Conservation (phyloP, 768 basidiomycete genomes). For the Porpolomopsis calyptriformis region DNA sequence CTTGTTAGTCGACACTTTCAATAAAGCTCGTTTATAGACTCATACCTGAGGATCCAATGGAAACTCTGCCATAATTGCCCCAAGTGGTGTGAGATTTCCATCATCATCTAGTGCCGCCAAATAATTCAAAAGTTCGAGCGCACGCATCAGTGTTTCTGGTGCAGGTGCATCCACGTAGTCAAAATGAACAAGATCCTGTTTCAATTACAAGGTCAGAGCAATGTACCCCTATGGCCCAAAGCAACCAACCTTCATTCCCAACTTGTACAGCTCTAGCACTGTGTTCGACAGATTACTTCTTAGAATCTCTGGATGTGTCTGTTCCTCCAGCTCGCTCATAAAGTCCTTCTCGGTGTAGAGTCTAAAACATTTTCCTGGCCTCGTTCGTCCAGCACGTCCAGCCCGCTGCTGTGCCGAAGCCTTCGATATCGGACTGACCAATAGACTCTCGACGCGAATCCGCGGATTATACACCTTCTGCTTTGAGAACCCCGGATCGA, state of each 20-base stretch:
- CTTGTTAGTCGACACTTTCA: too few species aligned
- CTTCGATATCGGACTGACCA: conserved; percentile 94
- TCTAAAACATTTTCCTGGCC: conserved; percentile 95
- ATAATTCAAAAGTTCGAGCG: conserved; percentile 87
- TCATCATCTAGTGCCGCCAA: conserved; percentile 90
- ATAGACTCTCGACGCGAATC: conserved; percentile 86
- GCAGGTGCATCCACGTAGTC: conserved; percentile 91
- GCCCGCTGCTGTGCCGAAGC: conserved; percentile 94
- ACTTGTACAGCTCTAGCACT: conserved; percentile 86
- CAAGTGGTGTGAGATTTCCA: conserved; percentile 78
- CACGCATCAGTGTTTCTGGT: conserved; percentile 94
- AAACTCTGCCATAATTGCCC: conserved; percentile 93
- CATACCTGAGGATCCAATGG: conserved; percentile 92
- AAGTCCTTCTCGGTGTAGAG: conserved; percentile 97
- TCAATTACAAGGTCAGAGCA: too few species aligned
- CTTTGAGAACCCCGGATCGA: conserved; percentile 95
- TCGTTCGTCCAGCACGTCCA: conserved; percentile 90
- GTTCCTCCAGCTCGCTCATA: conserved; percentile 90
- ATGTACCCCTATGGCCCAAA: too few species aligned
- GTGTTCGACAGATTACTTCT: conserved; percentile 89
- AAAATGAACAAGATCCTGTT: conserved; percentile 77
- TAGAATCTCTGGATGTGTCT: conserved; percentile 94
- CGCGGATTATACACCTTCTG: conserved; percentile 98
- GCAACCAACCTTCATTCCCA: conserved; percentile 67
- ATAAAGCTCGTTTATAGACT: neutral